phyloP scores from a whole-genome alignment of 2,329 filamentous ascomycete genomes.

The Talaromyces sp. region DNA sequence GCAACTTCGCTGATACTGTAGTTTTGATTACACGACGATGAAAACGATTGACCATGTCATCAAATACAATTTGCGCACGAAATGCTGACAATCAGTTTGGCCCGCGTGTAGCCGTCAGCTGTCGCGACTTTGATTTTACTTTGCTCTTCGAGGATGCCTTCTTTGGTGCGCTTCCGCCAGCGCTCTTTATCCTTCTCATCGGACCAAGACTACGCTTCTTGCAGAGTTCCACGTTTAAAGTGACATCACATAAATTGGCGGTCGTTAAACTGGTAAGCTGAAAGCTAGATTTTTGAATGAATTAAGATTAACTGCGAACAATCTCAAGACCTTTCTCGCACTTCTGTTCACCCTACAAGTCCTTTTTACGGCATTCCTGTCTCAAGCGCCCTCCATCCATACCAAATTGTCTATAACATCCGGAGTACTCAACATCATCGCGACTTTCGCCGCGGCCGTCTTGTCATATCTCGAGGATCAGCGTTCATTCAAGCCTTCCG shows the following conservation, averaged over 20 bases:
- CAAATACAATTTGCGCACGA: neutral
- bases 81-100: conserved; percentile 4
- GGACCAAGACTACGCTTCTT: neutral
- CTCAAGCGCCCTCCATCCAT: conserved; percentile 8
- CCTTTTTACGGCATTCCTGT: conserved; percentile 32
- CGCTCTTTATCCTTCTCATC: conserved; percentile 31
- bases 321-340: conserved; percentile 17
- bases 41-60: neutral
- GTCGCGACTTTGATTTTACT: conserved; percentile 40
- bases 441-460: conserved; percentile 19
- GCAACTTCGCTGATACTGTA: no score
- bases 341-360: conserved; percentile 31
- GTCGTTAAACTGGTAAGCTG: conserved; percentile 16
- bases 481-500: conserved; percentile 21
- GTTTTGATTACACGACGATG: neutral
- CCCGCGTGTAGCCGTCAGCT: conserved; percentile 7
- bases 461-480: conserved; percentile 23
- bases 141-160: conserved; percentile 42
- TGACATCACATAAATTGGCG: neutral
- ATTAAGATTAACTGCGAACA: neutral
- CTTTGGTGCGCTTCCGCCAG: conserved; percentile 31
- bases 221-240: conserved; percentile 16
- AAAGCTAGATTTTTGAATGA: neutral
- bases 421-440: neutral
- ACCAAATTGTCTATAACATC: neutral